Conservation (phyloP, 2,329 filamentous ascomycete species). For the Blastomyces silverae region DNA sequence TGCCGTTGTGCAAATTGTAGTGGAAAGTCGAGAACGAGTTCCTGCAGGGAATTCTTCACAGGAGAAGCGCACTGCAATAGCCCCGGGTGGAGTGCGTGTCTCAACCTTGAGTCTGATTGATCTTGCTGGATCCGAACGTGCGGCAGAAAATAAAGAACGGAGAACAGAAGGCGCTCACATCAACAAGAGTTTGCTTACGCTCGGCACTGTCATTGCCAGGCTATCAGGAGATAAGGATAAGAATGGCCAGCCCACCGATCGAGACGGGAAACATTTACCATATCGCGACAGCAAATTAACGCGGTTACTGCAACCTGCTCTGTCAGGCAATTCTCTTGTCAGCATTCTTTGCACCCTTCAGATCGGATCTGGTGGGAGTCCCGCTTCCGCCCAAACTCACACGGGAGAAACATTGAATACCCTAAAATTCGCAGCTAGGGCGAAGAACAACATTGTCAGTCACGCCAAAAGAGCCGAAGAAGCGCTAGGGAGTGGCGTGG, state of each 20-base stretch:
- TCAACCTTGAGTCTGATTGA: constrained; percentile 95
- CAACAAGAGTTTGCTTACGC: constrained; percentile 92
- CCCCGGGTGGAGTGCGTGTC: constrained; percentile 85
- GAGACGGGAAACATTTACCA: constrained; percentile 85
- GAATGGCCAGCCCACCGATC: constrained; percentile 63
- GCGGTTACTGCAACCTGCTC: constrained; percentile 78
- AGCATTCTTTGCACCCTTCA: constrained; percentile 97
- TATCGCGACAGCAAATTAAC: constrained; percentile 98
- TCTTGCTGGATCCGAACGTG: constrained; percentile 90
- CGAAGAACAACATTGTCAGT: constrained; percentile 96
- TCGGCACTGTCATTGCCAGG: constrained; percentile 89
- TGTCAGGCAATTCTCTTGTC: constrained; percentile 89
- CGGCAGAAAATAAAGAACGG: constrained; percentile 89
- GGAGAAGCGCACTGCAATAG: constrained; percentile 62
- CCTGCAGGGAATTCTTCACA: constrained; percentile 47
- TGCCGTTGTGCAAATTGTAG: constrained; percentile 96
- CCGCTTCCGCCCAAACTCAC: constrained; percentile 64
- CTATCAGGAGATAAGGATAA: constrained; percentile 88
- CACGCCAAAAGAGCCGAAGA: constrained; percentile 94
- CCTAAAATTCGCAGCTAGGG: constrained; percentile 89
- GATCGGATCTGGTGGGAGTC: constrained; percentile 67
- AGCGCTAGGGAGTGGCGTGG: constrained; percentile 67
- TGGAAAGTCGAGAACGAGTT: constrained; percentile 85
- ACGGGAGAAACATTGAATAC: constrained; percentile 89
- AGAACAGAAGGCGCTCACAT: constrained; percentile 94